These are phyloP conservation scores for Olyra latifolia DNA, from an alignment of 176 grass and related monocot species.

Conservation along the genomic window DNA sequence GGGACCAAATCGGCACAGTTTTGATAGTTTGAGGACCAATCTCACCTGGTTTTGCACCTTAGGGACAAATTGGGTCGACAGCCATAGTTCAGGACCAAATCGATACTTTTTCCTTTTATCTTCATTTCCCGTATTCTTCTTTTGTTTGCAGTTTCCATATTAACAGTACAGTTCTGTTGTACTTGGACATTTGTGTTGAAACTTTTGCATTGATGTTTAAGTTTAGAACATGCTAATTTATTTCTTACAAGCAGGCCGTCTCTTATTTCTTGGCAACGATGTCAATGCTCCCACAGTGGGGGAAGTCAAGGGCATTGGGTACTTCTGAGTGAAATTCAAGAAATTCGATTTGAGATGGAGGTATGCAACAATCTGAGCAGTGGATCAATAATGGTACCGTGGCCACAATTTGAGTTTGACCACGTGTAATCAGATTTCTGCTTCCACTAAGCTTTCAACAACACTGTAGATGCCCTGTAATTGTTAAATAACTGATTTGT, in stretches of 20 bases:
- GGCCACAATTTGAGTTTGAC: background rate
- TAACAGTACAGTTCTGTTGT: background rate
- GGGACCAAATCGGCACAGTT: no score
- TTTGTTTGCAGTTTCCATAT: background rate
- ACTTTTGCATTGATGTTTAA: background rate
- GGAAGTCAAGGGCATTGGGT: constrained; percentile 51
- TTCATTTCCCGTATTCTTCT: background rate
- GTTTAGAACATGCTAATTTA: background rate
- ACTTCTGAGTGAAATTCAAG: constrained; percentile 44
- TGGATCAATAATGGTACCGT: background rate
- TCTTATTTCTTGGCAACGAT: constrained; percentile 60
- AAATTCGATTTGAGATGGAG: background rate
- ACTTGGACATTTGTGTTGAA: background rate
- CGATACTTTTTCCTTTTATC: background rate
- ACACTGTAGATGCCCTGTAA: constrained; percentile 29
- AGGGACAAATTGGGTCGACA: no score
- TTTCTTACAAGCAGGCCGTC: constrained; percentile 42
- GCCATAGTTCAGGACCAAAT: no score
- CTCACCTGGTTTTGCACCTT: no score
- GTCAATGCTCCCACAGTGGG: constrained; percentile 41
- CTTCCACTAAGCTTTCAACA: background rate
- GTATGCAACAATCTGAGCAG: constrained; percentile 2
- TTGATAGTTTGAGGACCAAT: no score
- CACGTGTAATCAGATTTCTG: background rate
- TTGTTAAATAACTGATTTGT: background rate